Evolutionary conservation across 371 early-diverging fungal genomes (phyloP), one percentile per base, ranked within the genome.

Genomic region (Zancudomyces culisetae): DNA sequence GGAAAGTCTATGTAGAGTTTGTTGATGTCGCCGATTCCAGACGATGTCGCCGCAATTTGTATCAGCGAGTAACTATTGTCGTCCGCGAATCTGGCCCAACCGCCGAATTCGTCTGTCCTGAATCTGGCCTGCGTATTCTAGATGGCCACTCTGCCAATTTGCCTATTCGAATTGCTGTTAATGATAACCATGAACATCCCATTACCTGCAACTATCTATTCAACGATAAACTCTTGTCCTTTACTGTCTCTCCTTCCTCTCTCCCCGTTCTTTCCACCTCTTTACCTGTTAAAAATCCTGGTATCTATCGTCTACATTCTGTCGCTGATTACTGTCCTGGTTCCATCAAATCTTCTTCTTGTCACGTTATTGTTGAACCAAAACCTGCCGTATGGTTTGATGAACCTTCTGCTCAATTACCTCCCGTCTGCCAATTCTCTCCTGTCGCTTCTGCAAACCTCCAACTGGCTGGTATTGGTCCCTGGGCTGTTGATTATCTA

Each of bases 161-260:
- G 0, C 67, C 67, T 0, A 39, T 66, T 28, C 30, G 53, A 2
- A 55, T 57, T 6, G 35, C 6, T 6, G 35, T n/a, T n/a, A n/a
- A n/a, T n/a, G n/a, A n/a, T n/a, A n/a, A n/a, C n/a, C n/a, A 61
- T 49, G 66, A 66, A 41, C 55, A 55, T 49, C 66, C 66, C 1
- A 53, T 66, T 20, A 57, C 55, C 21, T 19, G 65, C 30, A 54
- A 39, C 20, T 66, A n/a, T n/a, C n/a, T n/a, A n/a, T 20, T 58
- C 18, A 60, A 49, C 45, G 61, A 57, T 29, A 13, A 35, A 35
- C 15, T 15, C 35, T 35, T n/a, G n/a, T n/a, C n/a, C n/a, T n/a
- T n/a, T n/a, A n/a, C n/a, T n/a, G n/a, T n/a, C n/a, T n/a, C n/a
- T n/a, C n/a, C n/a, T n/a, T n/a, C n/a, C n/a, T n/a, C n/a, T n/a